Evolutionary conservation across 2,329 filamentous ascomycete species (phyloP), one percentile per base, ranked within the genome.

Genomic region (Penicillium sp.): DNA sequence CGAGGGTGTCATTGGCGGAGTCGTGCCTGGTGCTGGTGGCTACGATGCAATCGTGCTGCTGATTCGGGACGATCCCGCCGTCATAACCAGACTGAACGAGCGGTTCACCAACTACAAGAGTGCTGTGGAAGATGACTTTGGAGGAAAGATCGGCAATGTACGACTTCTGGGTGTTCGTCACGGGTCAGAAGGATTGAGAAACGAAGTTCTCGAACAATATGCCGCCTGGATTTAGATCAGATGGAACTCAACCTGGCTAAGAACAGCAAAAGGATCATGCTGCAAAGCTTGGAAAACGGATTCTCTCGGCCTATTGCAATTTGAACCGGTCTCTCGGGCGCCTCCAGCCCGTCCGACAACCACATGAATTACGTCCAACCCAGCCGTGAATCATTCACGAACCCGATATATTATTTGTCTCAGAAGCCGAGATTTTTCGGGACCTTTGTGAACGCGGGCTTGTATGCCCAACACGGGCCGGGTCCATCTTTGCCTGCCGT

Each of bases 21-120:
- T 97, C 0, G 94, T 96, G 0, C 94, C 94, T 0, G 94, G 94
- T 0, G 94, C 94, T 0, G 94, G 94, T 9, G 94, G 94, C 0
- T 96, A 89, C 66, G 94, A 99, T 76, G 94, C 94, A 1, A 81
- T 96, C 50, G 88, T 87, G 0, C 71, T 99, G 54, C 72, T 99
- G 53, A 83, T 96, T 59, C 81, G 82, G 64, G 89, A 96, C 63
- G 85, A 88, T 48, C 79, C 78, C 33, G 81, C 80, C 45, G 89
- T 89, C 1, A 75, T 87, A 50, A 67, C 68, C 21, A 74, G 77
- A 12, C 72, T 97, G 21, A 79, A 81, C 57, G 72, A 74, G 41
- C 85, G 90, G 41, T 71, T 96, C 53, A 75, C 74, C 18, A 74
- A 75, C 24, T 97, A 90, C 86, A 85, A 80, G 61, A 76, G 73